Base-by-base conservation (phyloP, 805 yeast genomes). In the Jamesozyma piceae region DNA sequence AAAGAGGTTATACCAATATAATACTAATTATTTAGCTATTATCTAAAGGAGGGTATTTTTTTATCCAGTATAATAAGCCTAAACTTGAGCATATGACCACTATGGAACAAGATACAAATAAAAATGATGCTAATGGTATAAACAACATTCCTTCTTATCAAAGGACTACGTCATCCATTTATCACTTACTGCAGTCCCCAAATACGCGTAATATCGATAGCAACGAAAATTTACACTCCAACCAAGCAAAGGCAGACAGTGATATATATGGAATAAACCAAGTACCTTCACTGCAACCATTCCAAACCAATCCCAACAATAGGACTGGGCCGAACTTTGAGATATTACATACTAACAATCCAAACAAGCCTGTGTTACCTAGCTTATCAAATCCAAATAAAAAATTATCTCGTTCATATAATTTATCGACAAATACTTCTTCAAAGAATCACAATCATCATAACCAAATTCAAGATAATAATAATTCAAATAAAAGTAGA, bases 131-230 rank as follows among this genome's bases (percentile, higher is more conserved):
- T 14, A 35, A 38, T 13, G 29, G 20, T 14, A 10, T 19, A n/a
- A 22, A 24, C 31, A 21, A 29, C 14, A 31, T 32, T 1, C 48
- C 48, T n/a, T 10, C 22, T 11, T 39, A 37, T 26, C 44, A 39
- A 30, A 42, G 50, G 30, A 32, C 43, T 6, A 41, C 50, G 3
- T 49, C 53, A 2, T 47, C 53, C 3, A 48, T 49, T 8, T 49
- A 49, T 31, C 40, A 45, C 30, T 35, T 49, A 21, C 31, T 49
- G 17, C 53, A 49, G 29, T 38, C 32, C 5, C 32, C 46, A 32
- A 35, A 39, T 31, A 36, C 35, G 20, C 26, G 21, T 40, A 34
- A 20, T 24, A 24, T 24, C 6, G 28, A 24, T 24, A 8, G 10
- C 6, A 24, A 6, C 11, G 28, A 11, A 8, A 11, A 6, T 24